Evolutionary conservation across 2,329 filamentous ascomycete genomes (phyloP), one percentile per base, ranked within the genome.

Genomic region (Neonectria coccinea): DNA sequence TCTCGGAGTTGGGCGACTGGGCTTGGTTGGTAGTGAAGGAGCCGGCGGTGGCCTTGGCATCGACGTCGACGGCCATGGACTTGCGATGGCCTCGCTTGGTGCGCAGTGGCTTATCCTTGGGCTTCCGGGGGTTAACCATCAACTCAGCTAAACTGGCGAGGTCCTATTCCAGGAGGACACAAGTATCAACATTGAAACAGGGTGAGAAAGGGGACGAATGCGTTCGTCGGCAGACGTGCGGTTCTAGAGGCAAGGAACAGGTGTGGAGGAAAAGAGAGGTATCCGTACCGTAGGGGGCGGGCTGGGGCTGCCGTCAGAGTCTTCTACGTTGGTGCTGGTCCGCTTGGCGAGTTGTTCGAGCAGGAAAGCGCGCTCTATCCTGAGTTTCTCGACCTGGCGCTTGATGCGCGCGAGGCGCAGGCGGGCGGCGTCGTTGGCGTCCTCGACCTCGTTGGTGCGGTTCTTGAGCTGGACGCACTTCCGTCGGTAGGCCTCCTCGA

Each of bases 391-490:
- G 71, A 97, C 91, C 74, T 93, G 92, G 68, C 94, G 90, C 79
- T 92, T 90, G 66, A 97, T 88, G 52, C 94, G 91, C 44, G 87
- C 84, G 68, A 97, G 91, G 56, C 93, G 91, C 57, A 93, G 83
- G 58, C 93, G 89, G 51, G 93, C 91, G 62, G 92, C 88, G 73
- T 97, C 94, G 78, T 97, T 97, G 75, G 93, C 91, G 65, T 93
- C 90, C 78, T 98, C 94, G 73, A 98, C 93, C 78, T 97, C 94
- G 77, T 90, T 92, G 68, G 96, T 92, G 66, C 96, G 92, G 73
- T 93, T 92, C 82, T 97, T 97, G 22, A 99, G 88, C 73, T 97
- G 92, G 77, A 97, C 93, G 79, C 95, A 98, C 88, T 99, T 98
- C 69, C 93, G 89, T 74, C 96, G 94, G 81, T 98, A 99, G 55